Percentiles rank a stretch among this genome's conserved stretches.
phyloP scores from a whole-genome alignment of 2,329 filamentous ascomycete species.

The Ophiostoma tasmaniense region DNA sequence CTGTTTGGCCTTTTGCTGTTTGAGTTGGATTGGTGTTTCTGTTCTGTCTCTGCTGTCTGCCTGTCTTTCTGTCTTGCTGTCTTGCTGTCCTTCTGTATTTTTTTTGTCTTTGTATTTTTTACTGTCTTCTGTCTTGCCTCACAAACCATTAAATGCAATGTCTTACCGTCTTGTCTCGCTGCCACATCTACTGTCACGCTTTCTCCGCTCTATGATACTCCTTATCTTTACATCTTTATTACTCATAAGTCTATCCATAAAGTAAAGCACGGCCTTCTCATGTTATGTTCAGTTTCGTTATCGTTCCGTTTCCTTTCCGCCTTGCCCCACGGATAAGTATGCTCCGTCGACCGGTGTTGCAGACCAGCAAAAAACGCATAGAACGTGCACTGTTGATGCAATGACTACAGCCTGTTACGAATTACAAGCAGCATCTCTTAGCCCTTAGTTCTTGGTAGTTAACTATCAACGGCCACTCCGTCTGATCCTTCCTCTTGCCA shows the following conservation, averaged over 20 bases:
- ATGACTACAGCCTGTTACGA: background rate
- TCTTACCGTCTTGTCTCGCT: background rate
- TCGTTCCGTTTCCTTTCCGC: background rate
- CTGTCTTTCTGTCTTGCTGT: background rate
- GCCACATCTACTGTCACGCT: background rate
- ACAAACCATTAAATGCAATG: background rate
- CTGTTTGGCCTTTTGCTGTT: conserved; percentile 5
- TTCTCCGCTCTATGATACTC: background rate
- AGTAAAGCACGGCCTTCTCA: too few species aligned
- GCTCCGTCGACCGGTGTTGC: background rate
- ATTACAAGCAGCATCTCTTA: background rate
- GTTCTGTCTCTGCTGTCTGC: conserved; percentile 1
- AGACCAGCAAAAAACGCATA: background rate
- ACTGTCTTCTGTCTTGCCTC: background rate
- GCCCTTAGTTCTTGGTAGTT: background rate
- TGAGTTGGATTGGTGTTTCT: conserved; percentile 4
- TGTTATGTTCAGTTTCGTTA: background rate
- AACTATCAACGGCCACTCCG: background rate
- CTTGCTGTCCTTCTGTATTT: background rate
- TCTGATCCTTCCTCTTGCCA: background rate
- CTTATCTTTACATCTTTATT: too few species aligned
- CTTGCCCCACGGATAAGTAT: background rate
- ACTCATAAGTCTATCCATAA: too few species aligned
- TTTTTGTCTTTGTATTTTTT: background rate
- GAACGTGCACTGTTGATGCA: background rate